Percentiles rank a stretch among this genome's conserved stretches.
phyloP scores from a whole-genome alignment of 148 eudicot species.

The Tetragonia tetragonoides region DNA sequence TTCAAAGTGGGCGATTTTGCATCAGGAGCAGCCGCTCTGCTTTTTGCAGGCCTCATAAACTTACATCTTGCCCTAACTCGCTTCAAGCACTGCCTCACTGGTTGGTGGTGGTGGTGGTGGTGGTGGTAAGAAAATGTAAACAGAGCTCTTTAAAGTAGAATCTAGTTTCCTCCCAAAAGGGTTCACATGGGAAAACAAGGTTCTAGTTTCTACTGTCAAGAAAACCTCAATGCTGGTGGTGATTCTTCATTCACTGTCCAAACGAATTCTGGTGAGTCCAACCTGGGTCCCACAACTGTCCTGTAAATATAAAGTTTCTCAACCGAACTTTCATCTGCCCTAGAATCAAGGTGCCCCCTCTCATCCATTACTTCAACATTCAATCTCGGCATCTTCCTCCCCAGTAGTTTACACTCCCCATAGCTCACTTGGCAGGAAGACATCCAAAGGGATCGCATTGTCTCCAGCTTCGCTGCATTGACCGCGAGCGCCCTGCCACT shows the following conservation, averaged over 20 bases:
- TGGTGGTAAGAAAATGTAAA: too few relatives aligned
- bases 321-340: constrained; percentile 52
- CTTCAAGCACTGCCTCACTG: too few relatives aligned
- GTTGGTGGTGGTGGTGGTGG: too few relatives aligned
- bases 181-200: neutral
- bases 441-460: constrained; percentile 99
- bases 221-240: neutral
- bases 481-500: constrained; percentile 72
- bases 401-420: constrained; percentile 75
- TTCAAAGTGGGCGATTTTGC: too few relatives aligned
- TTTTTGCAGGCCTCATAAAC: neutral
- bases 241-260: constrained; percentile 40
- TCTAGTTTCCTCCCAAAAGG: neutral
- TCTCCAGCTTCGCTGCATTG: constrained; percentile 83
- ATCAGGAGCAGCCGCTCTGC: too few relatives aligned
- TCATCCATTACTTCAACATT: constrained; percentile 88
- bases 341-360: constrained; percentile 46
- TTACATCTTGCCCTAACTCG: neutral
- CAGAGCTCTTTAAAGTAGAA: too few relatives aligned
- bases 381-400: constrained; percentile 74
- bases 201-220: neutral
- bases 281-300: constrained; percentile 71
- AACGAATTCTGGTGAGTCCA: constrained; percentile 64
- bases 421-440: constrained; percentile 81
- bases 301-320: constrained; percentile 84